Evolutionary conservation across 345 rosid genomes (phyloP), one percentile per base, ranked within the genome.

Genomic region (Rhizophora apiculata): DNA sequence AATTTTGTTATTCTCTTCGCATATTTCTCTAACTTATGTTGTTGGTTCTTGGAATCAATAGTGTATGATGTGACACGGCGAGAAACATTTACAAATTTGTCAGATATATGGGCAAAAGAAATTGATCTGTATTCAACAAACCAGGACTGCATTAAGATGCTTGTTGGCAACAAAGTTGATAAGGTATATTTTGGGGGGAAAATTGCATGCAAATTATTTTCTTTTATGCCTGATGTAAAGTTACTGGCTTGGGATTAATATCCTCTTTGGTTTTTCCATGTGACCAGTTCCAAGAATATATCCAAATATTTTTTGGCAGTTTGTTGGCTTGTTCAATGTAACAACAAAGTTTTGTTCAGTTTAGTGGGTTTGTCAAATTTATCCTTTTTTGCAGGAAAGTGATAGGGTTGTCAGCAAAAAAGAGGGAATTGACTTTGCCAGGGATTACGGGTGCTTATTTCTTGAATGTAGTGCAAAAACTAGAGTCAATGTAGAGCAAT

Each of bases 381-480:
- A 15, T 56, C 60, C 29, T 21, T 6, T 56, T 62, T 72, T 72
- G 20, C 86, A 95, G 97, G 99, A 95, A 83, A 86, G 96, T 74
- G 96, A 89, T 69, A 87, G 97, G 75, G 97, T 86, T 70, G 97
- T 95, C 31, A 79, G 92, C 39, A 95, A 92, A 68, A 92, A 87
- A 68, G 99, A 91, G 78, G 99, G 96, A 31, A 85, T 83, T 4
- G 83, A 86, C 80, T 95, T 95, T 72, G 97, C 99, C 46, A 79
- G 96, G 77, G 88, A 92, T 70, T 88, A 88, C 20, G 97, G 99
- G 37, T 92, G 99, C 70, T 87, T 95, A 60, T 95, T 87, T 81
- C 83, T 90, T 0, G 99, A 95, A 75, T 95, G 99, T 68, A 95
- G 99, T 39, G 97, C 99, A 21, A 95, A 92, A 82, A 87, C 99